These are phyloP conservation scores for Sporothrix protearum DNA, from an alignment of 2,329 filamentous ascomycete species.

Conservation along the genomic window DNA sequence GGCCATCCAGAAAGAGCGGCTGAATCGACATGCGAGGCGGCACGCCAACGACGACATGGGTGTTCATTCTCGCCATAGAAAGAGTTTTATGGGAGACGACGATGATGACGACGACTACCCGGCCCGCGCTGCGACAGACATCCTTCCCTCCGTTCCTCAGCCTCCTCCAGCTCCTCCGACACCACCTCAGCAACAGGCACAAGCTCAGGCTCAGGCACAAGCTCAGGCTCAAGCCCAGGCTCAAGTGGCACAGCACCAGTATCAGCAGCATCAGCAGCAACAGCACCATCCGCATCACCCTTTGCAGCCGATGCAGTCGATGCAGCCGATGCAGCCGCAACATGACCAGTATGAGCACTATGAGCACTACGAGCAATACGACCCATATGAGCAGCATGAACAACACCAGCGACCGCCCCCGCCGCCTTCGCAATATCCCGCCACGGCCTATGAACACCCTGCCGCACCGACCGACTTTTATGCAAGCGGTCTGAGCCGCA, in stretches of 20 bases:
- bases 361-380: too few relatives aligned
- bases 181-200: constrained; percentile 26
- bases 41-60: constrained; percentile 29
- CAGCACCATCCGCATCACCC: neutral
- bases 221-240: neutral
- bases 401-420: constrained; percentile 24
- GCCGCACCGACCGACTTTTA: constrained; percentile 41
- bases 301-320: neutral
- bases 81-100: constrained; percentile 60
- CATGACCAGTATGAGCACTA: neutral
- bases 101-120: constrained; percentile 55
- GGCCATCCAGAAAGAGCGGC: neutral
- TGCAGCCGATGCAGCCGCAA: neutral
- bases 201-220: constrained; percentile 24
- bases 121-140: constrained; percentile 38
- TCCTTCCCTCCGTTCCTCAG: constrained; percentile 37
- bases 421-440: constrained; percentile 20
- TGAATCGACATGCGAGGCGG: constrained; percentile 33
- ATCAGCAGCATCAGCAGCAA: neutral
- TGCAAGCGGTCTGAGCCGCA: constrained; percentile 43
- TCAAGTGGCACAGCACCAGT: neutral
- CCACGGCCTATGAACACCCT: constrained; percentile 38
- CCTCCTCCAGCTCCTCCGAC: constrained; percentile 29
- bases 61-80: constrained; percentile 30
- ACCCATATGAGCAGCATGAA: constrained; percentile 23